Conservation (phyloP, 495 filamentous ascomycete genomes). For the Penicillium verhagenii region DNA sequence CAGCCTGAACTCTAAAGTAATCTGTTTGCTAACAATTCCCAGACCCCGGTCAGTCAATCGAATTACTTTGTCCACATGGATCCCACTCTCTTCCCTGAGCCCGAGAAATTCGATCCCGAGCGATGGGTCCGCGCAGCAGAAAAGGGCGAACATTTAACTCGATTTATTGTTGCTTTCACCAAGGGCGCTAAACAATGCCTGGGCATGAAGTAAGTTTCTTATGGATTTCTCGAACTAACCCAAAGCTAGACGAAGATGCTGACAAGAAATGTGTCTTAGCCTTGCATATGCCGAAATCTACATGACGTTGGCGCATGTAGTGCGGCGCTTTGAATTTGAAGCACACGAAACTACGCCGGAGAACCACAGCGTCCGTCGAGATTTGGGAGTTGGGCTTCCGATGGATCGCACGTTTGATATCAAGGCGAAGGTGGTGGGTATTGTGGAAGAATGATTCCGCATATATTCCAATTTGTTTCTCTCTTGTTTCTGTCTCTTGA, state of each 20-base stretch:
- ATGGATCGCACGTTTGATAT: slow-evolving; percentile 16
- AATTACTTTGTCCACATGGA: slow-evolving; percentile 12
- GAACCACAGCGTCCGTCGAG: slow-evolving; percentile 30
- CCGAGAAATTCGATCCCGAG: slow-evolving; percentile 9
- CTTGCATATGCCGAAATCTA: slow-evolving; percentile 7
- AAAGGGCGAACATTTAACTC: neutral
- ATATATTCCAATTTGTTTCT: no score
- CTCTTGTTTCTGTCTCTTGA: neutral
- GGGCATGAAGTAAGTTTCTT: slow-evolving; percentile 9
- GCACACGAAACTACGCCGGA: slow-evolving; percentile 13
- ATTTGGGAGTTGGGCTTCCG: slow-evolving; percentile 20
- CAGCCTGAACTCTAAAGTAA: slow-evolving; percentile 12
- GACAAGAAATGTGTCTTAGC: slow-evolving; percentile 15
- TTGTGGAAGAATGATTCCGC: slow-evolving; percentile 17
- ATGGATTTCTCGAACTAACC: neutral
- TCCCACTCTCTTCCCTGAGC: slow-evolving; percentile 6
- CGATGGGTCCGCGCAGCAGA: slow-evolving; percentile 3
- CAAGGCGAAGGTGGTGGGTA: slow-evolving; percentile 15
- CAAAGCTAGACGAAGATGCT: slow-evolving; percentile 10
- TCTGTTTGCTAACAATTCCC: slow-evolving; percentile 25
- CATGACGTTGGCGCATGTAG: slow-evolving; percentile 3
- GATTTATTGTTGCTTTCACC: slow-evolving; percentile 5
- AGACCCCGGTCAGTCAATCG: slow-evolving; percentile 9
- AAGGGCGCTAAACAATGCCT: slow-evolving; percentile 6
- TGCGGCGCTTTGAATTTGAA: slow-evolving; percentile 2